These are phyloP conservation scores for Monosporascus sp. DNA, from an alignment of 2,329 filamentous ascomycete species.

Conservation along the genomic window DNA sequence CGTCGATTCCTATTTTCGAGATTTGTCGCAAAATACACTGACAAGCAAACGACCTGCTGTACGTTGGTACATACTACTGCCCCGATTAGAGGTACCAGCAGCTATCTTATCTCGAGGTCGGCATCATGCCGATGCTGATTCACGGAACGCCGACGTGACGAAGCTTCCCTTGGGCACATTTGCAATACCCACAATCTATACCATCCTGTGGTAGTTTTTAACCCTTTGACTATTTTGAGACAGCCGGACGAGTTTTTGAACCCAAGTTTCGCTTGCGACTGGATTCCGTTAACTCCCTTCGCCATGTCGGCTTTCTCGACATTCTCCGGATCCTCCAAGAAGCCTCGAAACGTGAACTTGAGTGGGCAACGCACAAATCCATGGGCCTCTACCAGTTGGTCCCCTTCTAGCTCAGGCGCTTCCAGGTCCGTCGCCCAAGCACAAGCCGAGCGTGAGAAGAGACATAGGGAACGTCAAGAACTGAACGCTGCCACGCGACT, in stretches of 20 bases:
- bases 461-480: slow-evolving; percentile 75
- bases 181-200: not conserved
- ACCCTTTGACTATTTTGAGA: not conserved
- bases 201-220: not conserved
- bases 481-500: slow-evolving; percentile 68
- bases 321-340: slow-evolving; percentile 83
- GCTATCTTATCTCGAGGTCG: not conserved
- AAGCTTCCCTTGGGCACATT: not conserved
- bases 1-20: no score
- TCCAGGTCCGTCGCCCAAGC: slow-evolving; percentile 78
- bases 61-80: no score
- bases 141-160: not conserved
- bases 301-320: slow-evolving; percentile 69
- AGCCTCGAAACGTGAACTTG: slow-evolving; percentile 87
- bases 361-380: slow-evolving; percentile 76
- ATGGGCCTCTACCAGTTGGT: slow-evolving; percentile 61
- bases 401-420: slow-evolving; percentile 53
- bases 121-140: not conserved
- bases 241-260: not conserved
- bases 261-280: not conserved
- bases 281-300: not conserved
- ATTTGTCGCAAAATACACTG: no score
- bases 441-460: slow-evolving; percentile 74
- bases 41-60: no score
- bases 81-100: no score